Conservation (phyloP, 768 basidiomycete species). For the Tephrocybe sp. region DNA sequence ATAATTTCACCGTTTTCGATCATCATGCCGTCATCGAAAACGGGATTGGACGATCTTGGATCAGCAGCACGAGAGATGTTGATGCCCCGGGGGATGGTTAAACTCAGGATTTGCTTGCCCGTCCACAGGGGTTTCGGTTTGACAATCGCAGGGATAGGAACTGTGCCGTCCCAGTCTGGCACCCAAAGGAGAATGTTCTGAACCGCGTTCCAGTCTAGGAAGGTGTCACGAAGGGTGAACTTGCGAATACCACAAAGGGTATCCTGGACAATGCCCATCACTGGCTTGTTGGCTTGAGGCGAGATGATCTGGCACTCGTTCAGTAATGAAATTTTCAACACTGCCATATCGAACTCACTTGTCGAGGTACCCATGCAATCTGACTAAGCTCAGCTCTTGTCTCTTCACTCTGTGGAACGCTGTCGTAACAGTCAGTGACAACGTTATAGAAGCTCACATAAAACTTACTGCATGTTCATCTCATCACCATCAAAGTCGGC, state of each 20-base stretch:
- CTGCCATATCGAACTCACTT: slow-evolving; percentile 47
- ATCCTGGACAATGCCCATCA: slow-evolving; percentile 99
- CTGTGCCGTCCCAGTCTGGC: slow-evolving; percentile 92
- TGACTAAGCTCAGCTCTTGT: slow-evolving; percentile 97
- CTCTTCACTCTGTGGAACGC: slow-evolving; percentile 97
- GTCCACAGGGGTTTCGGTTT: slow-evolving; percentile 98
- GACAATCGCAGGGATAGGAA: slow-evolving; percentile 92
- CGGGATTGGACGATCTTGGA: slow-evolving; percentile 75
- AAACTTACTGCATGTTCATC: slow-evolving; percentile 99
- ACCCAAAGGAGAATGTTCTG: slow-evolving; percentile 99
- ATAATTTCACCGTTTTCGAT: slow-evolving; percentile 97
- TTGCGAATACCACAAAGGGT: slow-evolving; percentile 97
- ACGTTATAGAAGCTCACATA: neutral
- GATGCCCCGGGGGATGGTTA: slow-evolving; percentile 93
- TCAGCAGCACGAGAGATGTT: slow-evolving; percentile 86
- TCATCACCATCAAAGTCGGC: slow-evolving; percentile 99
- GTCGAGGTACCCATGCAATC: slow-evolving; percentile 97
- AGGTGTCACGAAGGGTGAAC: slow-evolving; percentile 93
- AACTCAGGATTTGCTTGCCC: slow-evolving; percentile 92
- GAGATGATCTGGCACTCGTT: slow-evolving; percentile 79
- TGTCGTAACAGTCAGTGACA: slow-evolving; percentile 28
- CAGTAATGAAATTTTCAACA: neutral
- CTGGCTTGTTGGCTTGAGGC: slow-evolving; percentile 98
- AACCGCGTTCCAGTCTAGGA: slow-evolving; percentile 93
- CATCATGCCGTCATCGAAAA: slow-evolving; percentile 91